Evolutionary conservation across 495 filamentous ascomycete genomes (phyloP).

Genomic region (Penicillium coffeae): DNA sequence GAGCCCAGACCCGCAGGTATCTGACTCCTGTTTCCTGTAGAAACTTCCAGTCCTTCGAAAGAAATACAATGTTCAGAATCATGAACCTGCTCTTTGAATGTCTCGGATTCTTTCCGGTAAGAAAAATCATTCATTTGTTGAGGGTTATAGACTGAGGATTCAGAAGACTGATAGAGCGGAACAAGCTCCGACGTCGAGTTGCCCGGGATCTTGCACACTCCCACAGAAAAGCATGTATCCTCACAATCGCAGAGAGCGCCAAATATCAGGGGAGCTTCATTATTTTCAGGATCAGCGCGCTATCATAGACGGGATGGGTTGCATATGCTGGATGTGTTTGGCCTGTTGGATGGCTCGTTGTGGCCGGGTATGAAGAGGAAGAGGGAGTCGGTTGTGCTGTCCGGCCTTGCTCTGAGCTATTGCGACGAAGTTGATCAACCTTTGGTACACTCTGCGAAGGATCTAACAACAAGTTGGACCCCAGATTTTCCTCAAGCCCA

Average conservation of each 20-base stretch:
- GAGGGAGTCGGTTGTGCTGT: constrained; percentile 19
- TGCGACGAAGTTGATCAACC: constrained; percentile 32
- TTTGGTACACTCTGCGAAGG: constrained; percentile 42
- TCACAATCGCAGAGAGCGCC: too few species aligned
- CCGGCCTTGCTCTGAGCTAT: constrained; percentile 24
- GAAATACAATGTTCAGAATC: neutral
- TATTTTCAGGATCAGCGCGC: too few species aligned
- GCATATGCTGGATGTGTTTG: constrained; percentile 31
- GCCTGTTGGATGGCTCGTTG: constrained; percentile 20
- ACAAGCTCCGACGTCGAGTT: neutral
- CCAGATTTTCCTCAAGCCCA: constrained; percentile 55
- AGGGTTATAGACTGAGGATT: neutral
- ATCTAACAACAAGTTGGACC: constrained; percentile 65
- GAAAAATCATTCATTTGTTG: neutral
- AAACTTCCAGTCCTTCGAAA: neutral
- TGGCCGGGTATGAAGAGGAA: constrained; percentile 24
- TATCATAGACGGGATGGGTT: too few species aligned
- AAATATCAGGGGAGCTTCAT: too few species aligned
- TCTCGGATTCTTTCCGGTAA: neutral
- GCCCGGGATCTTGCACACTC: neutral
- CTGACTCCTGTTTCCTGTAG: neutral
- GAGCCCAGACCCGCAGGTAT: neutral
- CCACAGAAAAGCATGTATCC: neutral
- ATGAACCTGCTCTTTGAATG: neutral
- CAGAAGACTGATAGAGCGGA: neutral